These are phyloP conservation scores for Magnaporthiopsis poae DNA, from an alignment of 2,329 filamentous ascomycete genomes.

Conservation along the genomic window DNA sequence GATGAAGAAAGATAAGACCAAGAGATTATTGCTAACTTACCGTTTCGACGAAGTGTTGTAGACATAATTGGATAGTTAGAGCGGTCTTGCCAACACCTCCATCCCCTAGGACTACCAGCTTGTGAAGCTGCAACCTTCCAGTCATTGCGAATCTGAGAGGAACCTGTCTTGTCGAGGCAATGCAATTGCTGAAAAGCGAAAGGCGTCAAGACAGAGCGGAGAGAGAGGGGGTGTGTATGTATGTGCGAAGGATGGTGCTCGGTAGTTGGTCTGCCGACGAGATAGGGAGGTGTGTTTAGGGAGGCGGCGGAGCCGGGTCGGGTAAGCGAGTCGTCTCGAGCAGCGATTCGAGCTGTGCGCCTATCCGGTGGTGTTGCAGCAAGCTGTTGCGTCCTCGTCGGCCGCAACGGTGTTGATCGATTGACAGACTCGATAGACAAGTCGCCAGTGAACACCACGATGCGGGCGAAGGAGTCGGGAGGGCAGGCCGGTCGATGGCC, in stretches of 20 bases:
- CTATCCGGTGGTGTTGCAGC: too few species aligned
- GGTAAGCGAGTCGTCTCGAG: too few species aligned
- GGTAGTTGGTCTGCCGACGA: background rate
- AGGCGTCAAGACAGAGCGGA: background rate
- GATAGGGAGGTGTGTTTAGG: background rate
- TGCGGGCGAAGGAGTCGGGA: too few species aligned
- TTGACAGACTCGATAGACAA: too few species aligned
- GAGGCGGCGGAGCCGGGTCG: too few species aligned
- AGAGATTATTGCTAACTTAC: slow-evolving; percentile 32
- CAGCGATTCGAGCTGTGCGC: too few species aligned
- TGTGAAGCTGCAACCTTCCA: slow-evolving; percentile 91
- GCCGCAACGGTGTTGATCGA: too few species aligned
- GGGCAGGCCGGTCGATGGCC: too few species aligned
- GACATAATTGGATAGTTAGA: slow-evolving; percentile 87
- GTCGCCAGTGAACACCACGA: too few species aligned
- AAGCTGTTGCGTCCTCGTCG: too few species aligned
- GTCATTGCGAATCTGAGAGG: slow-evolving; percentile 48
- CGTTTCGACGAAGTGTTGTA: slow-evolving; percentile 95
- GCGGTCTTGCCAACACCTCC: slow-evolving; percentile 91
- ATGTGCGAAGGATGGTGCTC: background rate
- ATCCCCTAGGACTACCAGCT: slow-evolving; percentile 88
- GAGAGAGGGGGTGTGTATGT: too few species aligned
- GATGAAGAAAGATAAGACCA: background rate
- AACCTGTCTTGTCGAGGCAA: too few species aligned
- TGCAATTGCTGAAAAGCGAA: background rate